phyloP scores from a whole-genome alignment of 2,329 filamentous ascomycete genomes.

The Cadophora malorum region DNA sequence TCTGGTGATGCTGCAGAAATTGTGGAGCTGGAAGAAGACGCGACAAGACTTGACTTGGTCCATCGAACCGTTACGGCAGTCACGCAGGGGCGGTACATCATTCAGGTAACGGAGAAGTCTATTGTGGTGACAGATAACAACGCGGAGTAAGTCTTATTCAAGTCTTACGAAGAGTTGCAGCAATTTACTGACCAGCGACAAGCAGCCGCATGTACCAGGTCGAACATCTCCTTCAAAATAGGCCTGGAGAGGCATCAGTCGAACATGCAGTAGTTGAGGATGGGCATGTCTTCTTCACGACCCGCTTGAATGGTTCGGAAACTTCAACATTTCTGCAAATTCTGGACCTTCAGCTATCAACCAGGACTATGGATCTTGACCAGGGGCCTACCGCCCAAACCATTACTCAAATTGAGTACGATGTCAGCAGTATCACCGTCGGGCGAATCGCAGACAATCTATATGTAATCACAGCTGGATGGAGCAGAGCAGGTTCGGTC shows the following conservation, averaged over 20 bases:
- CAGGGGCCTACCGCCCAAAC: constrained; percentile 25
- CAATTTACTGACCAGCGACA: constrained; percentile 22
- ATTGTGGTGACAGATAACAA: constrained; percentile 36
- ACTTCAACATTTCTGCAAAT: constrained; percentile 32
- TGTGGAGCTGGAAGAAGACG: constrained; percentile 50
- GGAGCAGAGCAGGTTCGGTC: constrained; percentile 23
- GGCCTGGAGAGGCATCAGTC: constrained; percentile 29
- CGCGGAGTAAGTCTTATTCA: constrained; percentile 32
- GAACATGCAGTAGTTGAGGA: constrained; percentile 38
- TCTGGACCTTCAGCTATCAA: constrained; percentile 24
- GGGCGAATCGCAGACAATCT: constrained; percentile 24
- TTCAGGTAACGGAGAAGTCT: constrained; percentile 61
- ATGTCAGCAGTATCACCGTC: constrained; percentile 34
- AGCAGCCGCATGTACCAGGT: constrained; percentile 28
- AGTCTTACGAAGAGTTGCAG: neutral
- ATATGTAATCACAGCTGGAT: constrained; percentile 36
- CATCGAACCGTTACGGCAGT: constrained; percentile 59
- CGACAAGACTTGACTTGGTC: constrained; percentile 56
- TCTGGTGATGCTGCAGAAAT: constrained; percentile 55
- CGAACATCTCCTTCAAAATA: constrained; percentile 28
- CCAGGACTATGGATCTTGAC: constrained; percentile 28
- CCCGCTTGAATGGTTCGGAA: constrained; percentile 21
- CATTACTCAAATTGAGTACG: constrained; percentile 29
- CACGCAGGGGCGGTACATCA: constrained; percentile 48
- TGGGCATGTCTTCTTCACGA: constrained; percentile 38